These are phyloP conservation scores for Salix suchowensis DNA, from an alignment of 345 rosid species.

Conservation along the genomic window DNA sequence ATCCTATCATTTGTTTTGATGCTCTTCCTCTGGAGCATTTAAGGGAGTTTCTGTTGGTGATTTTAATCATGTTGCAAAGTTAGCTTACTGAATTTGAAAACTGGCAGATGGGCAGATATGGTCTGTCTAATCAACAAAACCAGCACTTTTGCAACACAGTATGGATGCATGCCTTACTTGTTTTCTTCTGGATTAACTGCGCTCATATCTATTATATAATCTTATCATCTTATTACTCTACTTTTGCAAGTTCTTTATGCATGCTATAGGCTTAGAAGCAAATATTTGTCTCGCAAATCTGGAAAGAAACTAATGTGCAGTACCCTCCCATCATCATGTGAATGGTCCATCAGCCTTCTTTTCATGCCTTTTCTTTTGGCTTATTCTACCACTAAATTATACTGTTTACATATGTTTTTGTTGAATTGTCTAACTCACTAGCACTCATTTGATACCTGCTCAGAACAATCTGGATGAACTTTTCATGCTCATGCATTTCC, in stretches of 20 bases:
- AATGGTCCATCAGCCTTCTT: not conserved
- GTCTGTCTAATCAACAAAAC: not conserved
- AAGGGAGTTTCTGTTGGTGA: not conserved
- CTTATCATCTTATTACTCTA: not conserved
- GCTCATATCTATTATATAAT: not conserved
- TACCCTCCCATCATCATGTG: not conserved
- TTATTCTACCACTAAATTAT: not conserved
- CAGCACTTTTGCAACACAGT: not conserved
- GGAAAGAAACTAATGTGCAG: not conserved
- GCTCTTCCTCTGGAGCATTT: not conserved
- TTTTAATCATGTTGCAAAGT: not conserved
- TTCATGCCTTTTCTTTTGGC: not conserved
- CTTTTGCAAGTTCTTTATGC: not conserved
- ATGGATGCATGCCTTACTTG: not conserved
- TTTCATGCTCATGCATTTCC: slow-evolving; percentile 99
- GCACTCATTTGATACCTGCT: slow-evolving; percentile 28
- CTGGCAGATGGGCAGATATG: not conserved
- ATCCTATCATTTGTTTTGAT: not conserved
- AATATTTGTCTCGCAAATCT: not conserved
- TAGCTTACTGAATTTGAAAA: not conserved
- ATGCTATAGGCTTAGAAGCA: not conserved
- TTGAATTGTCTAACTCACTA: slow-evolving; percentile 15
- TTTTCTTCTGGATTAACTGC: not conserved
- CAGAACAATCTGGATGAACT: slow-evolving; percentile 99
- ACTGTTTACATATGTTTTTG: slow-evolving; percentile 1